Evolutionary conservation across 2,329 filamentous ascomycete species (phyloP).

Genomic region (Torrubiellomyces zombiae): DNA sequence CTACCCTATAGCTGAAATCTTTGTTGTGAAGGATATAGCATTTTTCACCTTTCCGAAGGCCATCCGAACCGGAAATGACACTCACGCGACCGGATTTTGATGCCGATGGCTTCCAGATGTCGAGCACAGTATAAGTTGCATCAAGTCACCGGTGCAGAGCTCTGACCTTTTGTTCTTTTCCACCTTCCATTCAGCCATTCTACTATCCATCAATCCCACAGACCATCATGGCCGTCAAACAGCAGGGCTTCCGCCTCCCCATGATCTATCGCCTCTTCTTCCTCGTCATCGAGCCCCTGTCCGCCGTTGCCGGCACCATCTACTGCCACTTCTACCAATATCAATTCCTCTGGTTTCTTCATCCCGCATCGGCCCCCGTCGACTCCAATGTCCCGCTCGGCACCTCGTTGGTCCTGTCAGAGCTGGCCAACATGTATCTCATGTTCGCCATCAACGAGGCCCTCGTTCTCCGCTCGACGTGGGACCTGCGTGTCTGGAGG

Average conservation of each 20-base stretch:
- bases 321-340: slow-evolving; percentile 31
- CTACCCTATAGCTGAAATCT: too few species aligned
- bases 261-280: slow-evolving; percentile 55
- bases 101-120: too few species aligned
- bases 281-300: slow-evolving; percentile 50
- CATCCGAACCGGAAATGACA: too few species aligned
- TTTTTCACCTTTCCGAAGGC: too few species aligned
- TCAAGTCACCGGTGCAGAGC: too few species aligned
- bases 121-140: too few species aligned
- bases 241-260: slow-evolving; percentile 32
- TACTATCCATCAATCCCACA: too few species aligned
- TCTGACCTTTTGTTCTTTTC: too few species aligned
- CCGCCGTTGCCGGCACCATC: slow-evolving; percentile 34
- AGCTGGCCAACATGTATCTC: slow-evolving; percentile 65
- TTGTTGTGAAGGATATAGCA: too few species aligned
- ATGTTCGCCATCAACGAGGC: slow-evolving; percentile 66
- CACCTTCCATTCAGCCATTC: too few species aligned
- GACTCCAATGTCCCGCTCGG: slow-evolving; percentile 28
- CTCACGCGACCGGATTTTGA: too few species aligned
- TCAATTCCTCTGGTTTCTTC: slow-evolving; percentile 47
- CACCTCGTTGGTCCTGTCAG: slow-evolving; percentile 51
- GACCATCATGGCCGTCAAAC: slow-evolving; percentile 10
- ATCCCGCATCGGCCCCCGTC: slow-evolving; percentile 28
- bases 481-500: slow-evolving; percentile 53
- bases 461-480: slow-evolving; percentile 52